These are phyloP conservation scores for Amanita brunnescens DNA, from an alignment of 768 basidiomycete genomes.

Conservation along the genomic window DNA sequence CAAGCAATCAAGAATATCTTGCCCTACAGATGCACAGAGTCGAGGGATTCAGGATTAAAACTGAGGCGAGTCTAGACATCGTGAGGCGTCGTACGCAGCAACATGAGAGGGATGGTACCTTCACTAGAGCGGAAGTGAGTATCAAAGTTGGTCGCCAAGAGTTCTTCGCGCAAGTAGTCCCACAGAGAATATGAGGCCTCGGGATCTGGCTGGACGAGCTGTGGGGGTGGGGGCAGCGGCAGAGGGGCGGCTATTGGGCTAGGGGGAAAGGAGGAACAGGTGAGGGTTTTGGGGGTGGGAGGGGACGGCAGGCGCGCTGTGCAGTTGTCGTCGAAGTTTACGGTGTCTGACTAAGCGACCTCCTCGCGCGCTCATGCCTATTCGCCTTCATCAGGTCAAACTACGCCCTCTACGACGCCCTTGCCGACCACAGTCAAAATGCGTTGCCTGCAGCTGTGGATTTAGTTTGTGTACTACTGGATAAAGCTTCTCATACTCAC, in stretches of 20 bases:
- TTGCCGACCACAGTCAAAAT: too few species aligned
- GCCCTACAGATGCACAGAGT: constrained; percentile 91
- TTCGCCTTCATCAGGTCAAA: constrained; percentile 28
- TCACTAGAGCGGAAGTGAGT: constrained; percentile 89
- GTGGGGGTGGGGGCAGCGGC: constrained; percentile 17
- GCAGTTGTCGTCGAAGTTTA: too few species aligned
- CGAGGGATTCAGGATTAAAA: constrained; percentile 66
- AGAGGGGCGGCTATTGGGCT: constrained; percentile 59
- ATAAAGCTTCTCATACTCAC: too few species aligned
- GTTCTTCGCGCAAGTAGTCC: constrained; percentile 87
- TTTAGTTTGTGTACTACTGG: too few species aligned
- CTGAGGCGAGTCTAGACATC: constrained; percentile 86
- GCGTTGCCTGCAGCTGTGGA: too few species aligned
- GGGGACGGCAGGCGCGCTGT: constrained; percentile 16
- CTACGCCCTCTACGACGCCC: constrained; percentile 25
- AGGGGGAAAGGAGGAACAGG: constrained; percentile 65
- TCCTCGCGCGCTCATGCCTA: constrained; percentile 24
- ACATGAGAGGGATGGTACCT: constrained; percentile 39
- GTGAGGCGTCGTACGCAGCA: constrained; percentile 6
- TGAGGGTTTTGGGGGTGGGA: constrained; percentile 25
- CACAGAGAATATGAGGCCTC: constrained; percentile 74
- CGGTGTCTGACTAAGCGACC: too few species aligned
- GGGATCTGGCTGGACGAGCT: too few species aligned
- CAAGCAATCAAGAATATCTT: constrained; percentile 93
- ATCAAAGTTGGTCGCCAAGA: constrained; percentile 86